Percentiles rank a stretch among this genome's conserved stretches.
phyloP scores from a whole-genome alignment of 352 stramenopile species.

The Globisporangium nodosum region DNA sequence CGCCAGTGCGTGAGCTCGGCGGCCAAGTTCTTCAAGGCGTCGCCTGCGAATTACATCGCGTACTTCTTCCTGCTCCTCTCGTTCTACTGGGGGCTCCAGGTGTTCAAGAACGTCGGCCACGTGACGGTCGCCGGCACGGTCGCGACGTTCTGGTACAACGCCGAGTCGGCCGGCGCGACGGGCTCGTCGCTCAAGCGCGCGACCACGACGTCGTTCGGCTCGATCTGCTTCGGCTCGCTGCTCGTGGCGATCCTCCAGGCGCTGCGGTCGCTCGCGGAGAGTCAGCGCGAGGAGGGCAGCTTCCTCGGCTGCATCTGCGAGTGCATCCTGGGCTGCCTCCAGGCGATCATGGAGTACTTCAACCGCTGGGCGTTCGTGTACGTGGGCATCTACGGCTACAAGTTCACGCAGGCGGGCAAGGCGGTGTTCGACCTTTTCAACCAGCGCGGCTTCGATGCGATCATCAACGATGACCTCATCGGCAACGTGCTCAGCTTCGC shows the following conservation, averaged over 20 bases:
- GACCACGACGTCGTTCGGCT: conserved; percentile 91
- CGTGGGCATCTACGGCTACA: conserved; percentile 92
- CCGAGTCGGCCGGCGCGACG: conserved; percentile 83
- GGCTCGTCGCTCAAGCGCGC: conserved; percentile 76
- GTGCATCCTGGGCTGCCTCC: conserved; percentile 77
- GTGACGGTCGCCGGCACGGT: conserved; percentile 90
- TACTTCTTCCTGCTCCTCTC: conserved; percentile 89
- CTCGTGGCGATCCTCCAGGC: conserved; percentile 92
- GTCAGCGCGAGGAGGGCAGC: conserved; percentile 61
- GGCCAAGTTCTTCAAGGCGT: conserved; percentile 30
- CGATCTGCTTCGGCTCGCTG: conserved; percentile 94
- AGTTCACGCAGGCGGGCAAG: conserved; percentile 90
- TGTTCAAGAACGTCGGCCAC: conserved; percentile 93
- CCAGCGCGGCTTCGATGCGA: conserved; percentile 90
- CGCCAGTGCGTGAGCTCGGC: conserved; percentile 18
- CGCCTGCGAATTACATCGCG: conserved; percentile 28
- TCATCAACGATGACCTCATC: conserved; percentile 96
- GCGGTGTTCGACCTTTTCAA: conserved; percentile 93
- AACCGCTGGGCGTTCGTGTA: conserved; percentile 95
- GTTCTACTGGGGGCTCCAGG: conserved; percentile 92
- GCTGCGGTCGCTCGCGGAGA: conserved; percentile 73
- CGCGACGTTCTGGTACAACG: conserved; percentile 94
- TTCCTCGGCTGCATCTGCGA: conserved; percentile 73
- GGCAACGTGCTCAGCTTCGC: conserved; percentile 89
- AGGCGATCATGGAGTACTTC: conserved; percentile 90